Conservation (phyloP, 2,329 filamentous ascomycete genomes). For the Bimuria novae-zelandiae region DNA sequence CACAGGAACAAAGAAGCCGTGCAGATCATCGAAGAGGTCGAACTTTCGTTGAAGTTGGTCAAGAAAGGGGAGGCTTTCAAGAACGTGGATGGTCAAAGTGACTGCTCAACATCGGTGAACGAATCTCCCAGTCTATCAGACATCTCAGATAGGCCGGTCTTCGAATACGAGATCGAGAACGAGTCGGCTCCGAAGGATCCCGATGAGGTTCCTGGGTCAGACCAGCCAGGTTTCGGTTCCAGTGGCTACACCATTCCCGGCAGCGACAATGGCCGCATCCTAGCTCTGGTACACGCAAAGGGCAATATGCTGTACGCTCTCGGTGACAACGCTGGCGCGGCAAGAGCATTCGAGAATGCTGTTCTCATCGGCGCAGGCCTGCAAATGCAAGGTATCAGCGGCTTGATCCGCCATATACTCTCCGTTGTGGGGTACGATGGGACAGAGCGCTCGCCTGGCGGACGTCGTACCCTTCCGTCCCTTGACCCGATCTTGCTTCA, state of each 20-base stretch:
- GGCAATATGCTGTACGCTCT: conserved; percentile 97
- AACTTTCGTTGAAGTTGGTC: conserved; percentile 66
- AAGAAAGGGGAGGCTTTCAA: conserved; percentile 54
- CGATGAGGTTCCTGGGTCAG: conserved; percentile 47
- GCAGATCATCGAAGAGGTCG: conserved; percentile 82
- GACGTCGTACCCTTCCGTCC: conserved; percentile 37
- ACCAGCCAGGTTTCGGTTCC: conserved; percentile 66
- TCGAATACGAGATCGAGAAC: conserved; percentile 56
- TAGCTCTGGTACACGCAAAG: conserved; percentile 94
- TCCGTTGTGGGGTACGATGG: conserved; percentile 60
- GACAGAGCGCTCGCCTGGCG: conserved; percentile 41
- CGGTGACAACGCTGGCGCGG: conserved; percentile 79
- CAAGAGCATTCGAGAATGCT: conserved; percentile 90
- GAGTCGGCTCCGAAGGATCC: conserved; percentile 47
- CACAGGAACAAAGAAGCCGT: conserved; percentile 85
- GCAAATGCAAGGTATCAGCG: conserved; percentile 70
- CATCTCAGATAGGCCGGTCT: conserved; percentile 60
- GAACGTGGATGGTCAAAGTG: conserved; percentile 60
- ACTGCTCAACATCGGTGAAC: conserved; percentile 63
- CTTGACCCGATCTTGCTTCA: conserved; percentile 74
- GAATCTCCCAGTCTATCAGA: conserved; percentile 59
- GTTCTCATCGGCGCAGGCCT: conserved; percentile 85
- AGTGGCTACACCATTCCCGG: conserved; percentile 86
- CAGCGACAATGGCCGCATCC: conserved; percentile 86
- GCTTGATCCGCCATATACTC: conserved; percentile 79